These are phyloP conservation scores for Fusarium bulbicola DNA, from an alignment of 2,329 filamentous ascomycete genomes.

Conservation along the genomic window DNA sequence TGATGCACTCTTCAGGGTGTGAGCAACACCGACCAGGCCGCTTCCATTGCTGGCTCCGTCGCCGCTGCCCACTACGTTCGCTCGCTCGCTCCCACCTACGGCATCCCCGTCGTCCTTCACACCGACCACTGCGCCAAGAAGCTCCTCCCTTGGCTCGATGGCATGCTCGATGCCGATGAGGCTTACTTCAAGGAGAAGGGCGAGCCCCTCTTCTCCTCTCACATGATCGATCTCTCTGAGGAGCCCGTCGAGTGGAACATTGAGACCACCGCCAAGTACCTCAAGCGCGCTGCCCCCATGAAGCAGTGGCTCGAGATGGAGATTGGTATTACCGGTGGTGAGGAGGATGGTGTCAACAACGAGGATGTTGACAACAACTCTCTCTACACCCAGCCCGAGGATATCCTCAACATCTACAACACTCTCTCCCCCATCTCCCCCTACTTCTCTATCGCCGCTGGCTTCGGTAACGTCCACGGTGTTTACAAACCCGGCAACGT, in stretches of 20 bases:
- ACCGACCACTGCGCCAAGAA: conserved; percentile 99
- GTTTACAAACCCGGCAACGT: conserved; percentile 99
- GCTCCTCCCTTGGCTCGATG: conserved; percentile 96
- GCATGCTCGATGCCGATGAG: conserved; percentile 95
- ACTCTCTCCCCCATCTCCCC: conserved; percentile 85
- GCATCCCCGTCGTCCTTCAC: conserved; percentile 91
- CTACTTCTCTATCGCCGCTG: conserved; percentile 98
- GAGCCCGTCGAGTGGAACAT: conserved; percentile 93
- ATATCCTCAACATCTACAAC: conserved; percentile 92
- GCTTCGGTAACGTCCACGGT: conserved; percentile 98
- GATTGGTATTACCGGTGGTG: conserved; percentile 86
- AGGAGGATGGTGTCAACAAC: conserved; percentile 99
- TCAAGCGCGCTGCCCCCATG: conserved; percentile 93
- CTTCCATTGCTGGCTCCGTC: conserved; percentile 86
- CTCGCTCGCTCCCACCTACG: conserved; percentile 85
- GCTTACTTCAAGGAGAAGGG: conserved; percentile 91
- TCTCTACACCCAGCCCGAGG: conserved; percentile 97
- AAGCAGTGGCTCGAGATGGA: conserved; percentile 99
- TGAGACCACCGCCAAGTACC: conserved; percentile 88
- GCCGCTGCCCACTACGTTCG: conserved; percentile 95
- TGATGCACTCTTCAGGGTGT: conserved; percentile 65
- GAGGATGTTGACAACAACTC: conserved; percentile 96
- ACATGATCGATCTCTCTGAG: conserved; percentile 99
- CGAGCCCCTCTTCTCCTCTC: conserved; percentile 92
- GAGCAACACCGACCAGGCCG: conserved; percentile 81